Conservation (phyloP, 148 eudicot species). For the Fagopyrum homotropicum region DNA sequence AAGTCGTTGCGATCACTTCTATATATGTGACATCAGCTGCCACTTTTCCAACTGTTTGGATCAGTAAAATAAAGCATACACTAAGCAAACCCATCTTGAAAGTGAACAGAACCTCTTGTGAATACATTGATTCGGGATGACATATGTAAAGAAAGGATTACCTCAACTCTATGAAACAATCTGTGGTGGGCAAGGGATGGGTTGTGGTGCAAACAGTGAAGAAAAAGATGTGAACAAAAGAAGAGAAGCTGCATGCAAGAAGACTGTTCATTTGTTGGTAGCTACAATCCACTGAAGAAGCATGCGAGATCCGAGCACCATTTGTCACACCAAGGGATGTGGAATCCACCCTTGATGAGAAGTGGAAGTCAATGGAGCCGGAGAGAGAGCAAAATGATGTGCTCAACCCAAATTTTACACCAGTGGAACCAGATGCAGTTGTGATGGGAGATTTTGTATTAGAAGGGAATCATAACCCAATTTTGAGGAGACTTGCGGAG, state of each 20-base stretch:
- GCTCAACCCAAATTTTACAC: too few species aligned
- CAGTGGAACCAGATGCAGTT: slow-evolving; percentile 27
- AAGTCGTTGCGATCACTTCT: too few species aligned
- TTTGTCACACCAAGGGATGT: too few species aligned
- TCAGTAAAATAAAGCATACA: too few species aligned
- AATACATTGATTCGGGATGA: neutral
- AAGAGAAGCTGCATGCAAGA: slow-evolving; percentile 23
- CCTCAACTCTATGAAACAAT: slow-evolving; percentile 61
- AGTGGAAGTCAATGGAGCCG: too few species aligned
- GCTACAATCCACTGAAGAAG: slow-evolving; percentile 54
- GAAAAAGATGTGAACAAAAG: slow-evolving; percentile 42
- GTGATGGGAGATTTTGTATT: slow-evolving; percentile 64
- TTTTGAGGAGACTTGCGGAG: slow-evolving; percentile 15
- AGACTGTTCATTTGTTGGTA: slow-evolving; percentile 56
- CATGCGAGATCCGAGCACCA: slow-evolving; percentile 54
- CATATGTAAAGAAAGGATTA: slow-evolving; percentile 23
- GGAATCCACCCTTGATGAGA: too few species aligned
- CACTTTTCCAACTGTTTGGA: too few species aligned
- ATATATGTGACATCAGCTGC: too few species aligned
- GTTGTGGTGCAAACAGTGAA: slow-evolving; percentile 64
- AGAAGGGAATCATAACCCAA: slow-evolving; percentile 29
- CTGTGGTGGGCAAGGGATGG: slow-evolving; percentile 80
- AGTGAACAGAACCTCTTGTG: slow-evolving; percentile 1
- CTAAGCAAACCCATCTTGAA: slow-evolving; percentile 17
- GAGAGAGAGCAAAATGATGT: too few species aligned